Evolutionary conservation across 176 grass and related monocot genomes (phyloP).

Genomic region (Triticum monococcum): DNA sequence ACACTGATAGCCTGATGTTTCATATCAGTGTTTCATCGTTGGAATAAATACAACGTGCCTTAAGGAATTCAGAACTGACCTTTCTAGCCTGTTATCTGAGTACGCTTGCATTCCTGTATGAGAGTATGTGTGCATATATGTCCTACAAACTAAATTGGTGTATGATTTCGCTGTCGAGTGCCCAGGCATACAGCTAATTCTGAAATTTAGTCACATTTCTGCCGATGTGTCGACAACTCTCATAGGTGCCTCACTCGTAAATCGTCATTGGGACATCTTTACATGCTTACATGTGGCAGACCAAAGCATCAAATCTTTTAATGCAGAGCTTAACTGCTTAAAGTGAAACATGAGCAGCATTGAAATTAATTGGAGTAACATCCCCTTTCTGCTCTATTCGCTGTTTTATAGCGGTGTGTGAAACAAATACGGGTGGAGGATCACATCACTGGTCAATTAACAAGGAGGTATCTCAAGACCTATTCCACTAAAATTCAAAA

Average conservation of each 20-base stretch:
- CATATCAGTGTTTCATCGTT: slow-evolving; percentile 15
- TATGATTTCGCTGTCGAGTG: not conserved
- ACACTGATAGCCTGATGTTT: not conserved
- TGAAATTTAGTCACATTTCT: not conserved
- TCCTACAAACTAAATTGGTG: not conserved
- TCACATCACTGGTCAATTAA: not conserved
- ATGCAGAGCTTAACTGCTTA: not conserved
- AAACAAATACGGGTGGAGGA: not conserved
- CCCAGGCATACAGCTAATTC: not conserved
- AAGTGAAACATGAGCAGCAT: not conserved
- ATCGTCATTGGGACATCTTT: not conserved
- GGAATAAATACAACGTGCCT: slow-evolving; percentile 15
- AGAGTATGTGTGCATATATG: not conserved
- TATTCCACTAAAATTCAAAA: slow-evolving; percentile 9
- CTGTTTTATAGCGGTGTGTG: not conserved
- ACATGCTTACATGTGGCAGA: slow-evolving; percentile 8
- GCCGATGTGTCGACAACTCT: not conserved
- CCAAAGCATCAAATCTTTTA: slow-evolving; percentile 4
- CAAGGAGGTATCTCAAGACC: slow-evolving; percentile 1
- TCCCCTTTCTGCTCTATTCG: slow-evolving; percentile 5
- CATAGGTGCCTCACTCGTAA: not conserved
- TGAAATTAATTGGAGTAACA: not conserved
- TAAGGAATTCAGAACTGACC: slow-evolving; percentile 12
- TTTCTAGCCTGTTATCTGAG: slow-evolving; percentile 1
- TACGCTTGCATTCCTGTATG: not conserved